Conservation (phyloP, 768 basidiomycete genomes). For the Tephrocybe sp. region DNA sequence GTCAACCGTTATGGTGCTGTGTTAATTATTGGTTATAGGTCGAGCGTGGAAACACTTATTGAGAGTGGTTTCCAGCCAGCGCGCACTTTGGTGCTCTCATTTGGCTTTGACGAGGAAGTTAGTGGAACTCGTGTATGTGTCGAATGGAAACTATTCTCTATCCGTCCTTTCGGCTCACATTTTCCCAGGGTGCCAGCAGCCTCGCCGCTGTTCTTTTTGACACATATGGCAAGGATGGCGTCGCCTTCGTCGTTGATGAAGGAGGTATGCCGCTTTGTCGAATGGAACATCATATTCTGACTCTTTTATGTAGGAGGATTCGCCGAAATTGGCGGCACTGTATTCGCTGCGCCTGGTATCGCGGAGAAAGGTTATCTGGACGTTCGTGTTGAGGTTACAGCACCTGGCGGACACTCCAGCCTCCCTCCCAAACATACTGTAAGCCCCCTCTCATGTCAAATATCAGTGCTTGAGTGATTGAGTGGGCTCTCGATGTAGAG, state of each 20-base stretch:
- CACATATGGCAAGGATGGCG: conserved; percentile 67
- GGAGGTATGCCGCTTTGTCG: conserved; percentile 49
- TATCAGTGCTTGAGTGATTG: neutral
- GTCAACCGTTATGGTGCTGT: neutral
- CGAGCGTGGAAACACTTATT: conserved; percentile 63
- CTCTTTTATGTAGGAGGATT: conserved; percentile 39
- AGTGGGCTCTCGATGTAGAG: conserved; percentile 36
- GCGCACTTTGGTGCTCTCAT: conserved; percentile 59
- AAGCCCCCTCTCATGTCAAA: conserved; percentile 13
- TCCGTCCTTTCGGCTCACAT: neutral
- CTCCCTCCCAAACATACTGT: conserved; percentile 82
- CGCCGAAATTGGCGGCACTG: conserved; percentile 43
- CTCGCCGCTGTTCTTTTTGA: conserved; percentile 47
- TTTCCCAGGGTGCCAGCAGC: conserved; percentile 48
- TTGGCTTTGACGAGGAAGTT: conserved; percentile 78
- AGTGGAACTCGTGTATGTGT: conserved; percentile 41
- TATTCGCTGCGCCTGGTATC: conserved; percentile 60
- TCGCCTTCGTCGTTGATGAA: conserved; percentile 86
- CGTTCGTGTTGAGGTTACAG: conserved; percentile 58
- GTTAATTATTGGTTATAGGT: conserved; percentile 22
- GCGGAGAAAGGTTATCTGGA: conserved; percentile 75
- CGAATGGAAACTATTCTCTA: neutral
- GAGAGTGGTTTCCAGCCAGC: conserved; percentile 61
- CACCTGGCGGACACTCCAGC: conserved; percentile 84
- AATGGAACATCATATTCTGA: neutral